These are phyloP conservation scores for Magnusiomyces fungicola DNA, from an alignment of 1,139 yeast genomes.

Conservation along the genomic window DNA sequence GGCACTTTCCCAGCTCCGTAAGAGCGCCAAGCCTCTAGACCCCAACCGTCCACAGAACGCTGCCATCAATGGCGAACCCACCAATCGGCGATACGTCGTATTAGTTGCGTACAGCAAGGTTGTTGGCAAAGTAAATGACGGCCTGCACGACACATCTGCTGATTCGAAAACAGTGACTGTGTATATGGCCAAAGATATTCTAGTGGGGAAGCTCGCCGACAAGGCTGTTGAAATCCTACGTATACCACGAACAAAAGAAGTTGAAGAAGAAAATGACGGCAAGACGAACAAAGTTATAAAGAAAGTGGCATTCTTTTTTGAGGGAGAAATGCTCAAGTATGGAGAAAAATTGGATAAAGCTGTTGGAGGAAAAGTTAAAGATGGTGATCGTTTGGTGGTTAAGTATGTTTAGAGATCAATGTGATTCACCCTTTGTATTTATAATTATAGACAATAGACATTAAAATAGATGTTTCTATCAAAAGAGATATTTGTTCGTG, in stretches of 20 bases:
- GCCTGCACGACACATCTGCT: too few species aligned
- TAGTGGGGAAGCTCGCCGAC: slow-evolving; percentile 73
- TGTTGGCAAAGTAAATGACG: slow-evolving; percentile 17
- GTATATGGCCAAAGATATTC: slow-evolving; percentile 57
- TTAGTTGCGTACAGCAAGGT: slow-evolving; percentile 4
- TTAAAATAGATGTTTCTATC: too few species aligned
- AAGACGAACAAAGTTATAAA: neutral
- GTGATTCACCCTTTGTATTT: too few species aligned
- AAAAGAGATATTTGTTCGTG: too few species aligned
- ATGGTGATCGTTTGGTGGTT: slow-evolving; percentile 11
- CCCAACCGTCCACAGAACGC: slow-evolving; percentile 1
- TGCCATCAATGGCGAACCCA: slow-evolving; percentile 5
- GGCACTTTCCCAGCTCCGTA: slow-evolving; percentile 6
- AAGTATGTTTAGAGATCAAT: slow-evolving; percentile 5
- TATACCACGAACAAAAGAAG: slow-evolving; percentile 1
- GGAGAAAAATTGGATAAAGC: slow-evolving; percentile 9
- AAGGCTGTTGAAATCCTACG: slow-evolving; percentile 46
- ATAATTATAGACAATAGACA: too few species aligned
- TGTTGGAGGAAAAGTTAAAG: slow-evolving; percentile 11
- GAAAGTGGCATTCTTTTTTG: neutral
- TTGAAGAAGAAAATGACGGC: neutral
- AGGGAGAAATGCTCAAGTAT: slow-evolving; percentile 6
- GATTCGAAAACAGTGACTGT: too few species aligned
- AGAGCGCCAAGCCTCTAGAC: slow-evolving; percentile 6
- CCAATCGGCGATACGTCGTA: slow-evolving; percentile 2